phyloP scores from a whole-genome alignment of 2,329 filamentous ascomycete species.

The Rhinocladiella mackenziei region DNA sequence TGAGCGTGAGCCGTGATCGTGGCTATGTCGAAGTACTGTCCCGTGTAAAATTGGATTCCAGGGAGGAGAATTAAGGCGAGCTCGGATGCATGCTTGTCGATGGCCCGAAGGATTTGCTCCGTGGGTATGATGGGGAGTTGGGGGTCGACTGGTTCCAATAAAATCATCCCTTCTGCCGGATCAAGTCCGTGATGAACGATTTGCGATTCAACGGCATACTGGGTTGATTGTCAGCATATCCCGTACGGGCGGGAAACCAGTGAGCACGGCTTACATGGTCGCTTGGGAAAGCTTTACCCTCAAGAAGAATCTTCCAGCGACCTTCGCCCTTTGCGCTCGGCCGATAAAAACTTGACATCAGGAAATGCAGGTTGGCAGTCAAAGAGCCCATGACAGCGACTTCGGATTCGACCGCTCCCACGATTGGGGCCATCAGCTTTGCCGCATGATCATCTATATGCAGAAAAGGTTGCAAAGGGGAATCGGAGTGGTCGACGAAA shows the following conservation, averaged over 20 bases:
- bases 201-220: conserved; percentile 83
- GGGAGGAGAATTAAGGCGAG: conserved; percentile 76
- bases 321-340: conserved; percentile 52
- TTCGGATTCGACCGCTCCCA: conserved; percentile 69
- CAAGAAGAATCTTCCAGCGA: conserved; percentile 76
- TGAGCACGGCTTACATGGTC: conserved; percentile 60
- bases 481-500: conserved; percentile 65
- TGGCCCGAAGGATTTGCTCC: conserved; percentile 65
- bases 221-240: conserved; percentile 8
- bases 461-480: conserved; percentile 68
- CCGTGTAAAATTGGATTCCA: conserved; percentile 88
- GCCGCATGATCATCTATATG: conserved; percentile 73
- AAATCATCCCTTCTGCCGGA: conserved; percentile 65
- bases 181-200: conserved; percentile 66
- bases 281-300: conserved; percentile 85
- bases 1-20: conserved; percentile 75
- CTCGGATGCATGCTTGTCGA: conserved; percentile 68
- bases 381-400: conserved; percentile 86
- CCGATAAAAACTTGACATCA: conserved; percentile 80
- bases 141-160: conserved; percentile 59
- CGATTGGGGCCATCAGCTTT: conserved; percentile 64
- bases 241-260: background rate
- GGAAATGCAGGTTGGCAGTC: conserved; percentile 73
- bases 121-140: conserved; percentile 61
- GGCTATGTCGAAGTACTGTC: conserved; percentile 79